Conservation (phyloP, 2,329 filamentous ascomycete species). For the Talaromyces albobiverticillius region DNA sequence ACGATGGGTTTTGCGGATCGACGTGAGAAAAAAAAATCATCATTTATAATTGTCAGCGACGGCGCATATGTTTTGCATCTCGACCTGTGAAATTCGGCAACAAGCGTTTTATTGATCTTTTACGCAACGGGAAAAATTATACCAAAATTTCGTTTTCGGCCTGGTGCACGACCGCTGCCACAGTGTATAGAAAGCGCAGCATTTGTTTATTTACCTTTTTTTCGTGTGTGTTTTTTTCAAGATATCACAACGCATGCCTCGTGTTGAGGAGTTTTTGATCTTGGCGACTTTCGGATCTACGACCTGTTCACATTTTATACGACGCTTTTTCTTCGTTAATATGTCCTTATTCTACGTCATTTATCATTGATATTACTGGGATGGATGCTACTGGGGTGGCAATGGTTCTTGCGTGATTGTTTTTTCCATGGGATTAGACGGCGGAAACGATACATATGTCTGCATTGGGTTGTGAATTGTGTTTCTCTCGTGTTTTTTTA, state of each 20-base stretch:
- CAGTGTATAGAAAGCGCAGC: conserved; percentile 41
- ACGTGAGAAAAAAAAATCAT: conserved; percentile 28
- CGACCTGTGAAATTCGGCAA: conserved; percentile 28
- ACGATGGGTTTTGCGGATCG: conserved; percentile 13
- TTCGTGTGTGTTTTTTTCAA: conserved; percentile 10
- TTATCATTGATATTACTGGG: conserved; percentile 18
- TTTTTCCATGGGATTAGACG: conserved; percentile 30
- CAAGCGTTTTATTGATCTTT: conserved; percentile 25
- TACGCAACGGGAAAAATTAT: conserved; percentile 33
- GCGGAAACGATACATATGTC: conserved; percentile 46
- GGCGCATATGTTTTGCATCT: conserved; percentile 38
- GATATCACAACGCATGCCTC: conserved; percentile 30
- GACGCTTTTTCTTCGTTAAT: conserved; percentile 21
- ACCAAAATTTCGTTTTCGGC: conserved; percentile 25
- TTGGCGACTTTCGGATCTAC: conserved; percentile 25
- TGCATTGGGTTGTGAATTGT: conserved; percentile 37
- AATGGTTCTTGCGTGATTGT: conserved; percentile 32
- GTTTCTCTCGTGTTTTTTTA: conserved; percentile 23
- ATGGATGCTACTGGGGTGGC: conserved; percentile 30
- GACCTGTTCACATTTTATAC: conserved; percentile 23
- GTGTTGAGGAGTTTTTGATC: conserved; percentile 32
- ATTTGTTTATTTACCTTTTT: conserved; percentile 28
- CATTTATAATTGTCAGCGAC: conserved; percentile 38
- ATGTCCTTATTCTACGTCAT: conserved; percentile 23
- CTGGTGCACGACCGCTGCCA: conserved; percentile 29